Conservation (phyloP, 306 rosid species). For the Gastrolobium villosum region DNA sequence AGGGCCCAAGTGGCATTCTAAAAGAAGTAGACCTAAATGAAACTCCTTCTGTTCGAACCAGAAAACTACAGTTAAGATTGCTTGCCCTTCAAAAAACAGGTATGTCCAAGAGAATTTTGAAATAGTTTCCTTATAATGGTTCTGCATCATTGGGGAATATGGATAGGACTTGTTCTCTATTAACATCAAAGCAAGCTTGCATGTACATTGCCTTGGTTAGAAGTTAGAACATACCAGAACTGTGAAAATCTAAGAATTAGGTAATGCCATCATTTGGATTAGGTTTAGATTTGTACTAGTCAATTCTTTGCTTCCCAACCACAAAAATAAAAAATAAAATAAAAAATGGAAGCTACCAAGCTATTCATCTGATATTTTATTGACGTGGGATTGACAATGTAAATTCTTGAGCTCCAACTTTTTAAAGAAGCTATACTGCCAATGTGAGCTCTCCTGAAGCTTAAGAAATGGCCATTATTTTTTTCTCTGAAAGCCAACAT, state of each 20-base stretch:
- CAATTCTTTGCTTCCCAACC: no score
- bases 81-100: constrained; percentile 76
- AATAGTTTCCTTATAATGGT: constrained; percentile 17
- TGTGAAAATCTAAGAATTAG: constrained; percentile 1
- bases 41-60: constrained; percentile 67
- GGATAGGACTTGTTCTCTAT: constrained; percentile 22
- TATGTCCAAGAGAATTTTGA: constrained; percentile 43
- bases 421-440: neutral
- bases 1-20: constrained; percentile 57
- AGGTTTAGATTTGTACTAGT: no score
- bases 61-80: constrained; percentile 69
- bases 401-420: neutral
- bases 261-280: neutral
- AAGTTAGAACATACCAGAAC: constrained; percentile 6
- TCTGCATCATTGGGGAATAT: constrained; percentile 1
- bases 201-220: constrained; percentile 34
- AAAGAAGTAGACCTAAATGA: constrained; percentile 88
- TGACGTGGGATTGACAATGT: neutral
- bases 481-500: neutral
- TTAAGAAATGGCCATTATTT: neutral
- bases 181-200: constrained; percentile 15
- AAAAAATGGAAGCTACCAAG: neutral
- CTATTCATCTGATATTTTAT: neutral
- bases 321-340: no score
- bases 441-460: neutral